These are phyloP conservation scores for Phalaenopsis aphrodite DNA, from an alignment of 106 monocot genomes.

Conservation along the genomic window DNA sequence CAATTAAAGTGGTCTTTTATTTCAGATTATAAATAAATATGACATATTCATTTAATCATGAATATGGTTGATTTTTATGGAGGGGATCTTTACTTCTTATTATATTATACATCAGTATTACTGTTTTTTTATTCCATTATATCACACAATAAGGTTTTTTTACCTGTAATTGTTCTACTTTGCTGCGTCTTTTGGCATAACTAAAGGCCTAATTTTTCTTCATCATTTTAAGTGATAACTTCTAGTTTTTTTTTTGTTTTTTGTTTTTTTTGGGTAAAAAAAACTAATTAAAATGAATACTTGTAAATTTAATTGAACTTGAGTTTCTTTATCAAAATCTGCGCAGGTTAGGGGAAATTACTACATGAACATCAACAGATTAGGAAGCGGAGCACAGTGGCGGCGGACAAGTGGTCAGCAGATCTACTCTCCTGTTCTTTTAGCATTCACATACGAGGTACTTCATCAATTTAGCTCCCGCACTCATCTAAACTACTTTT, in stretches of 20 bases:
- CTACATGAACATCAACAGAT: constrained; percentile 38
- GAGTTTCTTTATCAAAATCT: background rate
- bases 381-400: constrained; percentile 63
- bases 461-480: background rate
- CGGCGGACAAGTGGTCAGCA: constrained; percentile 74
- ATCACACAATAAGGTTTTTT: no score
- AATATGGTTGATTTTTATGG: no score
- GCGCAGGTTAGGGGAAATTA: constrained; percentile 53
- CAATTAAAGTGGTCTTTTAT: no score
- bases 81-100: no score
- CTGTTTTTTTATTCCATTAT: no score
- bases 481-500: background rate
- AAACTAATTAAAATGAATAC: no score
- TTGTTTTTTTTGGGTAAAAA: no score
- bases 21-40: no score
- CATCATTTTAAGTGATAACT: background rate
- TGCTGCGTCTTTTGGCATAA: background rate
- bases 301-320: background rate
- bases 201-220: background rate
- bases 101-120: no score
- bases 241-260: background rate
- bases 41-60: no score
- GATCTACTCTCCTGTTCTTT: constrained; percentile 66
- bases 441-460: constrained; percentile 68
- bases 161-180: no score